Base-by-base conservation (phyloP, 2,329 filamentous ascomycete species). In the Trichoderma sp. region DNA sequence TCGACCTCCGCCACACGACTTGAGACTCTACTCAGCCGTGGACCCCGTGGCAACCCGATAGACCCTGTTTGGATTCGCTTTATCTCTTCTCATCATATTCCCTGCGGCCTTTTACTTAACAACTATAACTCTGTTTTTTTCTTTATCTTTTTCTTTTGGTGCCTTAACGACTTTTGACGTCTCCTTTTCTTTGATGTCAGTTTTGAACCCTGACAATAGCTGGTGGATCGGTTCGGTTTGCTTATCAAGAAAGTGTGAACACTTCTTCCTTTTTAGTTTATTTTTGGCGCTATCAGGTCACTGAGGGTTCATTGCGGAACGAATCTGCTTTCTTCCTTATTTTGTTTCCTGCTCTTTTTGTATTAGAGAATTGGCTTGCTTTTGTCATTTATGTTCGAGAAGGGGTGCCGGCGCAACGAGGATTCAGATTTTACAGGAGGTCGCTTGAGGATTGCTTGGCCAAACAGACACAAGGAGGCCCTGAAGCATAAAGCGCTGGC, bases 361-460 rank as follows among this genome's bases (percentile, higher is more conserved):
- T 63, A 63, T 45, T 55, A 63, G 59, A 66, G 30, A 45, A 3
- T 39, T 10, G 34, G 34, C 34, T 39, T 39, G 10, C 24, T 63
- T 51, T n/a, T 14, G 57, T 39, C 15, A 14, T 52, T 43, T 47
- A 14, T 57, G 39, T 66, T 66, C 45, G 64, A 60, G 10, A 14
- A 54, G 26, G 41, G 45, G 57, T 39, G 64, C 52, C n/a, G 64
- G 64, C 64, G 64, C 64, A 58, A 63, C 15, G 14, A 59, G 45
- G 5, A 39, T 39, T 39, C 34, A 39, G 34, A 7, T 39, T 39
- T 55, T 24, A 63, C 28, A 47, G 28, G 28, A 30, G 34, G 45
- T 48, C 30, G 64, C 64, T 66, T 66, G 64, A 64, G 59, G 59
- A 64, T 28, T 66, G 64, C 64, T 64, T 41, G 58, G 64, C 45